These are phyloP conservation scores for Acer yangbiense DNA, from an alignment of 345 rosid species.

Conservation along the genomic window DNA sequence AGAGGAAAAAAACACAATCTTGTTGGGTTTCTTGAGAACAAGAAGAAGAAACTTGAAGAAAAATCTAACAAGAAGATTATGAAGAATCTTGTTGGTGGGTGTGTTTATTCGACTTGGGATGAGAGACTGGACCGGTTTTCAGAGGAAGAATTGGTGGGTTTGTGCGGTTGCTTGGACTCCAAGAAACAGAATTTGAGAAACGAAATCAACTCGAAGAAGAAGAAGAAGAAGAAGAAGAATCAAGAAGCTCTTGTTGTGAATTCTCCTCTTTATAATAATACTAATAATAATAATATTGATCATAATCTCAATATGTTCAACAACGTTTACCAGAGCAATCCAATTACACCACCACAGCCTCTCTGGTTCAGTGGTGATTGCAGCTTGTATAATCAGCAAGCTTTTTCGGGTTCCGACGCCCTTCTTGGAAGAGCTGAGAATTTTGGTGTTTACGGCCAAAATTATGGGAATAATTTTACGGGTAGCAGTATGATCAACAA, in stretches of 20 bases:
- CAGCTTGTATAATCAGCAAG: not conserved
- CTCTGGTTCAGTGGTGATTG: not conserved
- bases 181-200: conserved; percentile 5
- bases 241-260: not conserved
- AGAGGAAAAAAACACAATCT: not conserved
- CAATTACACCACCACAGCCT: not conserved
- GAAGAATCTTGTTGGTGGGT: not conserved
- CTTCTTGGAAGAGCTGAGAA: not conserved
- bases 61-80: not conserved
- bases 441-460: not conserved
- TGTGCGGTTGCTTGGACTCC: not conserved
- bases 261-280: not conserved
- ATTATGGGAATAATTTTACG: not conserved
- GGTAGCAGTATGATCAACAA: not conserved
- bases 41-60: not conserved
- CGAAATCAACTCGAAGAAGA: conserved; percentile 2
- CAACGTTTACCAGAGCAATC: not conserved
- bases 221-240: not conserved
- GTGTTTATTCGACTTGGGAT: not conserved
- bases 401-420: not conserved
- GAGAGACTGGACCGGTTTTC: conserved; percentile 1
- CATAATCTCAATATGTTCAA: too few relatives aligned
- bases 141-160: not conserved
- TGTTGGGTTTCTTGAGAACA: not conserved
- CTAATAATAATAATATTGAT: too few relatives aligned